A percentile compares a stretch with the other conserved stretches of the same genome.
Conservation (phyloP, 1,284 basidiomycete genomes). For the Lignosus rhinocerotis region DNA sequence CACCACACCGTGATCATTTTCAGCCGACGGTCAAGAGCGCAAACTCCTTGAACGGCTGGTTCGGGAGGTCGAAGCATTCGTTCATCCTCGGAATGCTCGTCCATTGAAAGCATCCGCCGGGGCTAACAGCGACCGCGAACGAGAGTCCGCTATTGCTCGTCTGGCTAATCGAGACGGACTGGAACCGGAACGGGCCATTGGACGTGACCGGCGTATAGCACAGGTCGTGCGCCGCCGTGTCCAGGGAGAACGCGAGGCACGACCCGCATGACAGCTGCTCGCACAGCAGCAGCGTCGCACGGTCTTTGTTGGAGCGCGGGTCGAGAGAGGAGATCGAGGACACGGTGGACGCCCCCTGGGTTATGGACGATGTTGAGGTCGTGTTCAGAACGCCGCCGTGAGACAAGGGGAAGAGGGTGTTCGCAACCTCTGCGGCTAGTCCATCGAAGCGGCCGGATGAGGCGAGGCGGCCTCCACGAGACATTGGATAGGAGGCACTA, state of each 20-base stretch:
- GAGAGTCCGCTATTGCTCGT: conserved; percentile 7
- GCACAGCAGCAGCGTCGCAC: conserved; percentile 8
- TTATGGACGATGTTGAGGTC: not conserved
- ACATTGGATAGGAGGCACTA: not conserved
- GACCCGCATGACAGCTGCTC: not conserved
- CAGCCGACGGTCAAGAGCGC: not conserved
- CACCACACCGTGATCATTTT: not conserved
- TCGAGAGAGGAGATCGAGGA: not conserved
- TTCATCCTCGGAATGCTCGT: not conserved
- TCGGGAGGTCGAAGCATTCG: conserved; percentile 2
- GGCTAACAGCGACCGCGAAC: not conserved
- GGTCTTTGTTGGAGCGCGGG: not conserved
- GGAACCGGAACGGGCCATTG: conserved; percentile 1
- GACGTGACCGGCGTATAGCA: not conserved
- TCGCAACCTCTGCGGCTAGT: not conserved
- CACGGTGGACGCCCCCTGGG: not conserved
- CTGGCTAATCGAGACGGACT: conserved; percentile 7
- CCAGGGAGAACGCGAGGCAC: conserved; percentile 8
- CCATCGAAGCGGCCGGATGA: not conserved
- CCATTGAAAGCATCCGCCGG: not conserved
- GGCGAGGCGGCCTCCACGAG: not conserved
- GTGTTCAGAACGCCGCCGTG: not conserved
- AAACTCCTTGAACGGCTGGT: not conserved
- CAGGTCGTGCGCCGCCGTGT: not conserved
- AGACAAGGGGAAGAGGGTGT: not conserved